Conservation (phyloP, 2,329 filamentous ascomycete genomes). For the Drechslerella stenobrocha region DNA sequence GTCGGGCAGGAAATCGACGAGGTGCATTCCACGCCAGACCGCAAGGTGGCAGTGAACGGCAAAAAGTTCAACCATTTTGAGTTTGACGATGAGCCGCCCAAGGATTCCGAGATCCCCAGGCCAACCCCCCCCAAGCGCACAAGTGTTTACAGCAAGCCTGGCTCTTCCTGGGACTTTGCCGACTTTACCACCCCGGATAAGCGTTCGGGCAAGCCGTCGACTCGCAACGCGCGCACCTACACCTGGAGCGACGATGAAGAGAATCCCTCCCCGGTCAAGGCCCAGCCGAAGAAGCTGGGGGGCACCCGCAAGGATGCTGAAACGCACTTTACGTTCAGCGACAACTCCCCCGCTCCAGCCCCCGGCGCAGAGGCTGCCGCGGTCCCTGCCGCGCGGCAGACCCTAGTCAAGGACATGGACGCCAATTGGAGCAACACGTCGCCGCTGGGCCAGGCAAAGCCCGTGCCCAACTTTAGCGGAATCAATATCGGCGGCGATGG, state of each 20-base stretch:
- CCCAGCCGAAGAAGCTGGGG: slow-evolving; percentile 59
- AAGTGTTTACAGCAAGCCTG: slow-evolving; percentile 65
- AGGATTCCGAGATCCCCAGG: slow-evolving; percentile 56
- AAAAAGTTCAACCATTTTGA: slow-evolving; percentile 86
- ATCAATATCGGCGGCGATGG: slow-evolving; percentile 52
- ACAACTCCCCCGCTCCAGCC: slow-evolving; percentile 66
- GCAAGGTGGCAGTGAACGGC: slow-evolving; percentile 66
- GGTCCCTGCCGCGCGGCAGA: slow-evolving; percentile 65
- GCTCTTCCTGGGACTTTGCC: slow-evolving; percentile 81
- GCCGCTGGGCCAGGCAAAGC: slow-evolving; percentile 44
- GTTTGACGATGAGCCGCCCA: slow-evolving; percentile 68
- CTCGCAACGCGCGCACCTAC: slow-evolving; percentile 73
- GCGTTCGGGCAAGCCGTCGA: slow-evolving; percentile 65
- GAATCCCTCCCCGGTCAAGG: slow-evolving; percentile 63
- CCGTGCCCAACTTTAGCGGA: slow-evolving; percentile 48
- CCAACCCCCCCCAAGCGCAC: slow-evolving; percentile 51
- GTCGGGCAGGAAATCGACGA: slow-evolving; percentile 54
- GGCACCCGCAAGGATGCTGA: slow-evolving; percentile 73
- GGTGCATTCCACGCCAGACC: slow-evolving; percentile 53
- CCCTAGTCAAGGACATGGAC: slow-evolving; percentile 74
- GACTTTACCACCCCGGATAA: slow-evolving; percentile 86
- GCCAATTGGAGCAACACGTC: slow-evolving; percentile 59
- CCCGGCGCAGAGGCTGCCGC: slow-evolving; percentile 56
- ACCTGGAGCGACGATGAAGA: slow-evolving; percentile 74
- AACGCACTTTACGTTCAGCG: slow-evolving; percentile 74